Conservation (phyloP, 495 filamentous ascomycete genomes). For the Talaromyces stipitatus region DNA sequence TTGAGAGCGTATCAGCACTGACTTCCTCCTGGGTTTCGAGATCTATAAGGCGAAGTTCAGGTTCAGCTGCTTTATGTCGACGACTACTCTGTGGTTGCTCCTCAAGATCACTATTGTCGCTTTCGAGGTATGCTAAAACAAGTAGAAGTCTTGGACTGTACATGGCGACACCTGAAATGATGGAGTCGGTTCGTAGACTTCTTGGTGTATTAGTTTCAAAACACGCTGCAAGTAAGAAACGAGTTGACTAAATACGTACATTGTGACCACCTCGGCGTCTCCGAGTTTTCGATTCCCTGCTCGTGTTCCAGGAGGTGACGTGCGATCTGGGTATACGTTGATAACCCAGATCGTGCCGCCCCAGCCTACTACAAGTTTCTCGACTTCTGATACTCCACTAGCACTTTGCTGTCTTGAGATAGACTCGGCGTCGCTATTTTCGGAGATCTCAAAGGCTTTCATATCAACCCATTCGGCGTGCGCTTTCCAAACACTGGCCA, state of each 20-base stretch:
- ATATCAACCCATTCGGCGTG: constrained; percentile 89
- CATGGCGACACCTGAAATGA: constrained; percentile 91
- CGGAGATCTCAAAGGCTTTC: constrained; percentile 47
- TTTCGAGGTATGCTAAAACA: constrained; percentile 81
- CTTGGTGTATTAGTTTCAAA: constrained; percentile 9
- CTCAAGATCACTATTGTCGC: constrained; percentile 47
- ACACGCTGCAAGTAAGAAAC: neutral
- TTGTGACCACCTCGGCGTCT: constrained; percentile 80
- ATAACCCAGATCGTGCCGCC: constrained; percentile 93
- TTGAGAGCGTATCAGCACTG: constrained; percentile 71
- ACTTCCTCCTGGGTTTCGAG: constrained; percentile 70
- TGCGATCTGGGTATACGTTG: constrained; percentile 74
- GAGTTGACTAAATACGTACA: constrained; percentile 48
- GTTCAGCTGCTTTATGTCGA: constrained; percentile 67
- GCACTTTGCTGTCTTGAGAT: constrained; percentile 21
- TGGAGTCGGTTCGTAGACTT: constrained; percentile 90
- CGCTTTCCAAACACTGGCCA: constrained; percentile 90
- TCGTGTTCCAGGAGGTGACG: constrained; percentile 54
- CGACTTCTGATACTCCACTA: constrained; percentile 30
- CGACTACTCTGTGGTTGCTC: constrained; percentile 46
- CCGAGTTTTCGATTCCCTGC: constrained; percentile 66
- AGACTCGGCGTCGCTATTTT: constrained; percentile 26
- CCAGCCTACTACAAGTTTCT: constrained; percentile 90
- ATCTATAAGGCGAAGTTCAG: constrained; percentile 86
- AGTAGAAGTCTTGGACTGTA: constrained; percentile 89